Base-by-base conservation (phyloP, 192 early-diverging fungal genomes). In the Podila epicladia region DNA sequence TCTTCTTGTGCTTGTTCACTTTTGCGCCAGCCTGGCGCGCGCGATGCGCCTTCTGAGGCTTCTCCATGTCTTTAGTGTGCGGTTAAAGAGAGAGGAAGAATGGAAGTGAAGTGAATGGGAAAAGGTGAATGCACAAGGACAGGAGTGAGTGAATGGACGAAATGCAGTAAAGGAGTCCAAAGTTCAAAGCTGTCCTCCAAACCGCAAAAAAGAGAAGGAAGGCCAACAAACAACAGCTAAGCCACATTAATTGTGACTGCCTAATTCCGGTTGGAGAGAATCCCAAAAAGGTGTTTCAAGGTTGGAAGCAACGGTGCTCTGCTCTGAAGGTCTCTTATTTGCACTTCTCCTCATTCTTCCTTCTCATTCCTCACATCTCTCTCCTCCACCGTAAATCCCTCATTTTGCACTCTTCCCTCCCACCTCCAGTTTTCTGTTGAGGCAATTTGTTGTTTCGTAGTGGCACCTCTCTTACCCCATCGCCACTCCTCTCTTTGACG, bases 1-100 rank as follows among this genome's bases (percentile, higher is more conserved):
- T 93, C 73, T 94, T 92, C 55, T 83, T 82, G 48, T 89, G 85
- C 82, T 95, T 94, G 72, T 93, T 92, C 38, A 88, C 90, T 79
- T 94, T 94, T 65, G 92, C 91, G n/a, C 97, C 97, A 17, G 93
- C 83, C 83, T 95, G 92, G 66, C 88, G 90, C 72, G 90, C 88
- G 68, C 93, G 75, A 85, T 98, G 96, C 53, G 94, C 82, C 87
- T 97, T 99, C 74, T 95, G 90, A 38, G 77, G 77, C 24, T 71
- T 32, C 15, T 80, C 77, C 71, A 73, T 73, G 65, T 31, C 59
- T 33, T n/a, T 72, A 53, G 62, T 45, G 65, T 17, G 64, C 20
- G 41, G 64, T 69, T 41, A 55, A 45, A 53, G 57, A 26, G 57
- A 68, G 37, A 58, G 57, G 22, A 32, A 24, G 28, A 31, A 57